Base-by-base conservation (phyloP, 176 grass and related monocot genomes). In the Musa schizocarpa region DNA sequence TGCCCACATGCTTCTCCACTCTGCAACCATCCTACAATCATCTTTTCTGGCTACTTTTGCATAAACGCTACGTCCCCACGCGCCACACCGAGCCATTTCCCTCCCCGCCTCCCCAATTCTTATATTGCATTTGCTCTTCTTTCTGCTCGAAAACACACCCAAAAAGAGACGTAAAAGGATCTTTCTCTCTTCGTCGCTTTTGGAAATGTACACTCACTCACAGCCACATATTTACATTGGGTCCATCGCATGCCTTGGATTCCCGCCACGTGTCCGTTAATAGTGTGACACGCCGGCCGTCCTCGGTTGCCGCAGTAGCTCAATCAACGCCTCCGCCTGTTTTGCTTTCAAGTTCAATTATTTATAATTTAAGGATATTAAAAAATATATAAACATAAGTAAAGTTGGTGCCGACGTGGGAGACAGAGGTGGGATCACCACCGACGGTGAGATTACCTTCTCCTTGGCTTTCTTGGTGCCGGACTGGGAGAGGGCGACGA, bases 401-500 rank as follows among this genome's bases (percentile, higher is more conserved):
- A 43, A 53, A 34, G 69, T 27, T 11, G 11, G 63, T 22, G 10
- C 1, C 11, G 63, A 8, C n/a, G n/a, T n/a, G n/a, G 1, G 1
- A 24, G 21, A 22, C 21, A 20, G 59, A 3, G 22, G 24, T 65
- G 23, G 22, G 63, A 22, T 11, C 34, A 9, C 21, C 23, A 1
- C 0, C 6, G 13, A 0, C 17, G 54, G 54, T 17, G 6, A 19
- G 29, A 8, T 24, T 72, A 72, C 70, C 20, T 54, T 54, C 8
- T 24, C 11, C 4, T 54, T 72, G 70, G 50, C 50, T 7, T 53
- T 51, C 9, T n/a, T 52, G 51, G 50, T 54, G 50, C 50, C 19
- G 70, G 70, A 54, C 50, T 72, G 70, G 70, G 70, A 72, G 50
- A 72, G 11, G 11, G 70, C 49, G 50, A 72, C 50, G 70, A 72